Base-by-base conservation (phyloP, 1,139 yeast species). In the Protomyces lactucae-debilis region DNA sequence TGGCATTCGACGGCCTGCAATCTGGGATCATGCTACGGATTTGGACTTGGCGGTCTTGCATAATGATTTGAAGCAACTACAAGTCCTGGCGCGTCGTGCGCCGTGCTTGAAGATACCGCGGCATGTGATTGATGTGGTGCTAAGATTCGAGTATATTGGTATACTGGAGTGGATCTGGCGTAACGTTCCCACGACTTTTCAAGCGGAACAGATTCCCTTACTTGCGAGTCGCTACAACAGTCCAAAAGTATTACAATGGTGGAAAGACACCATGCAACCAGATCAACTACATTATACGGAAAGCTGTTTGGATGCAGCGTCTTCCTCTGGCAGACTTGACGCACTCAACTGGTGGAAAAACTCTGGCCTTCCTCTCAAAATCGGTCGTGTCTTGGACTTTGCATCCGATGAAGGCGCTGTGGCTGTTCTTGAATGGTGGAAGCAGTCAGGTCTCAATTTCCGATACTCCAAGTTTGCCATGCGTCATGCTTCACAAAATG, bases 341-440 rank as follows among this genome's bases (percentile, higher is more conserved):
- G 63, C 63, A 10, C 57, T 59, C 28, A 55, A 59, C 23, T 59
- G 63, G 63, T 59, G 63, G 63, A 46, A 51, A 10, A 16, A 52
- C 39, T 59, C 63, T 6, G 63, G 63, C 10, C 52, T 59, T 6
- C 63, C 63, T 1, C 57, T 59, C 37, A 59, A 59, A 43, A 59
- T 59, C 40, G 63, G 63, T 2, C 63, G 63, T 9, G 63, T 59
- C 12, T 23, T 59, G 45, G 63, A 59, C 16, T 52, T 52, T 35
- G 63, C 63, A 8, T 59, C 63, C 5, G 63, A 59, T 40, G 63
- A 59, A 23, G 63, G 63, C 12, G 63, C 52, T 35, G 57, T 59
- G 36, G 21, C 36, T 9, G 63, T 59, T 8, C 57, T 59, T 14
- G 57, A 59, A 39, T 59, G 63, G 63, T 59, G 63, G 63, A 52